Conservation (phyloP, 2,329 filamentous ascomycete species). For the Hymenoscyphus repandus region DNA sequence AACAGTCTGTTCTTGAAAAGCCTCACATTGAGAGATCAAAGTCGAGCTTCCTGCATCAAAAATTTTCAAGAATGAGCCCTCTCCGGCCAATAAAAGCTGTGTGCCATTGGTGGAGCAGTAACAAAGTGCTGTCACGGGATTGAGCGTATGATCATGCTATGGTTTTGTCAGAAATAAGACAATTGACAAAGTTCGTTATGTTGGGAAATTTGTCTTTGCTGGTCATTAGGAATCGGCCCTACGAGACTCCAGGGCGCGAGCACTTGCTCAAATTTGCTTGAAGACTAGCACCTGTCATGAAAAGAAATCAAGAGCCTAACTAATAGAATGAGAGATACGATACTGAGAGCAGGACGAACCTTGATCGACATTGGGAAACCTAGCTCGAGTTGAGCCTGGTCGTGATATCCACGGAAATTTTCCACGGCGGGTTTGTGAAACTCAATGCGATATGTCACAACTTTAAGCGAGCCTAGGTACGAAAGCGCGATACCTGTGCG, state of each 20-base stretch:
- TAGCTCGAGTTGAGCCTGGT: slow-evolving; percentile 34
- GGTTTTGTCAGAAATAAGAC: slow-evolving; percentile 1
- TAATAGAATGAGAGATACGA: not conserved
- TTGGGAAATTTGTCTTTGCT: not conserved
- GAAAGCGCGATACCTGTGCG: too few species aligned
- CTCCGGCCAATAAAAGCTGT: slow-evolving; percentile 49
- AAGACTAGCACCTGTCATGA: too few species aligned
- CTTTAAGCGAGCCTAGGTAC: too few species aligned
- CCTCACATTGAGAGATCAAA: slow-evolving; percentile 38
- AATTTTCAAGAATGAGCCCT: slow-evolving; percentile 53
- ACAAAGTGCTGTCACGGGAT: slow-evolving; percentile 55
- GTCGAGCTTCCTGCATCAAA: slow-evolving; percentile 36
- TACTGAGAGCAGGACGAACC: slow-evolving; percentile 4
- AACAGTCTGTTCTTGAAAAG: slow-evolving; percentile 66
- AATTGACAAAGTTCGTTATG: not conserved
- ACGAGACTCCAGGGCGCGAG: not conserved
- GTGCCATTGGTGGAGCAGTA: slow-evolving; percentile 32
- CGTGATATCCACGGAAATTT: slow-evolving; percentile 31
- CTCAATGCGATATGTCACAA: too few species aligned
- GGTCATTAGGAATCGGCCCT: too few species aligned
- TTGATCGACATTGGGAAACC: slow-evolving; percentile 21
- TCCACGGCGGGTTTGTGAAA: too few species aligned
- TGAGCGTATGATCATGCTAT: slow-evolving; percentile 30
- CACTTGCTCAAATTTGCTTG: not conserved
- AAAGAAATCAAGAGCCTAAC: too few species aligned